Evolutionary conservation across 345 rosid species (phyloP), one percentile per base, ranked within the genome.

Genomic region (Gynandropsis gynandra): DNA sequence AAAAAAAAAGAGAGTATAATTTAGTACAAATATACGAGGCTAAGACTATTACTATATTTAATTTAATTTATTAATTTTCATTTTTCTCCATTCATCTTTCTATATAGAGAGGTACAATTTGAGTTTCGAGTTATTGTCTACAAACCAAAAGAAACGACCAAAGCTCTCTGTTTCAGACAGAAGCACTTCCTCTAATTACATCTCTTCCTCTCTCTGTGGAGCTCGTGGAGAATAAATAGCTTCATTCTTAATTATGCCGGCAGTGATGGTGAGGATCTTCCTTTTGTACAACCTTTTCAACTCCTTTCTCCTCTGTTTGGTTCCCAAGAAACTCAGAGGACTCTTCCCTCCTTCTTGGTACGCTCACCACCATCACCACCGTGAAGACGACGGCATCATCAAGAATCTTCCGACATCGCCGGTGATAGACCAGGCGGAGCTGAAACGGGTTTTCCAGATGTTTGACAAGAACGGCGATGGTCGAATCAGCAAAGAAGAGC

Each of bases 301-400:
- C 33, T 43, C 88, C 0, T 50, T 70, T 42, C 56, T 79, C 39
- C 74, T 73, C 13, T 69, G 47, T 54, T 63, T 80, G 49, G 46
- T 75, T 38, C 85, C 89, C 55, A 72, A 74, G 63, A 81, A 79
- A 50, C 80, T 85, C 0, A 53, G 75, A 24, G 43, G 47, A 48
- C 68, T 69, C 54, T 61, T 74, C 58, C 79, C 74, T 41, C 45
- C 53, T 33, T 72, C 82, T 52, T 71, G 65, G 73, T 62, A 8
- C 63, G 52, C 46, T 20, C 64, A 54, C 21, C 64, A 35, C 62
- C 63, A 14, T 42, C 48, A 20, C 42, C 9, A 10, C 20, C 5
- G n/a, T n/a, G 43, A 8, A 4, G 43, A n/a, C 16, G 43, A 40
- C 5, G 8, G 12, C 50, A 15, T 1, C 14, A 8, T 5, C 12